These are phyloP conservation scores for Arthromyces matolae DNA, from an alignment of 768 basidiomycete genomes.

Conservation along the genomic window DNA sequence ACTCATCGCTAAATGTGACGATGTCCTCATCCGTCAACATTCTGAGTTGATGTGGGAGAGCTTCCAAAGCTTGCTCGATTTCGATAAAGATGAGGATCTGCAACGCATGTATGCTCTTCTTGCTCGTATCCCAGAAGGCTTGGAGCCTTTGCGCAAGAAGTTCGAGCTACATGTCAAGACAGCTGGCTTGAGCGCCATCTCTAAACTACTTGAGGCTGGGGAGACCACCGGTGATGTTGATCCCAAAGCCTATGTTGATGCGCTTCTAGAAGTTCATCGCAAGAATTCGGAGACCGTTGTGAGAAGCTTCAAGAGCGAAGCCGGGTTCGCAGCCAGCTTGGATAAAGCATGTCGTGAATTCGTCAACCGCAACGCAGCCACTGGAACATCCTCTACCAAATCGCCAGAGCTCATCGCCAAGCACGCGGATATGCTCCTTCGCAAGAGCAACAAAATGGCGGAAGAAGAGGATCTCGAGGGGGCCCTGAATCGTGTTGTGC, in stretches of 20 bases:
- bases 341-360: constrained; percentile 98
- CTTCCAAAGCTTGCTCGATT: constrained; percentile 91
- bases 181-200: constrained; percentile 80
- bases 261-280: constrained; percentile 85
- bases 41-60: constrained; percentile 90
- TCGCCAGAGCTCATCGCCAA: constrained; percentile 95
- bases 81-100: constrained; percentile 93
- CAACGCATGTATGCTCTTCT: constrained; percentile 95
- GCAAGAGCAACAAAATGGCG: constrained; percentile 96
- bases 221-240: constrained; percentile 72
- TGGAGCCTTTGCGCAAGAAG: constrained; percentile 89
- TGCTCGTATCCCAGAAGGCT: constrained; percentile 88
- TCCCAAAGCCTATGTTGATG: constrained; percentile 95
- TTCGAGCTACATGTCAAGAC: constrained; percentile 97
- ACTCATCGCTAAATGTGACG: constrained; percentile 84
- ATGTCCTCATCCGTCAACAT: constrained; percentile 90
- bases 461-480: constrained; percentile 93
- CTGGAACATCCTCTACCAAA: constrained; percentile 82
- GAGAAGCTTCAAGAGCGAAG: constrained; percentile 90
- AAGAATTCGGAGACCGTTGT: constrained; percentile 93
- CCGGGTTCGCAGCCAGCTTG: constrained; percentile 91
- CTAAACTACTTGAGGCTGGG: constrained; percentile 67
- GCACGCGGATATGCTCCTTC: constrained; percentile 86
- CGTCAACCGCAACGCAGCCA: constrained; percentile 92
- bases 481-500: constrained; percentile 87